These are phyloP conservation scores for Lunularia cruciata DNA, from an alignment of 225 moss, liverwort and hornwort genomes.

Conservation along the genomic window DNA sequence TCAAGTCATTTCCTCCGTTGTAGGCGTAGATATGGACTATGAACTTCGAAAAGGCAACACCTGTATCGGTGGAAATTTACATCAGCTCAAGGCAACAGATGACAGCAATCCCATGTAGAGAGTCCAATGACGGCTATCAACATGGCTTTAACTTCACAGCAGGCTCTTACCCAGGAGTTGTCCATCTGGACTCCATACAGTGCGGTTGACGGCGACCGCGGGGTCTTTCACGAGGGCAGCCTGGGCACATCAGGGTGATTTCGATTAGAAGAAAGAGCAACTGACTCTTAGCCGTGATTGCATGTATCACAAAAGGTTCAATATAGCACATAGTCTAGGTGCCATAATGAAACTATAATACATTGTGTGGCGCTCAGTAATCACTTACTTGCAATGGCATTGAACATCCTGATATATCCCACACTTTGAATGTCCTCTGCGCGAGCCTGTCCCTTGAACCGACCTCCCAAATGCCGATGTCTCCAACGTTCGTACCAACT, in stretches of 20 bases:
- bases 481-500: slow-evolving; percentile 99
- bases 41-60: slow-evolving; percentile 97
- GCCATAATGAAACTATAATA: too few species aligned
- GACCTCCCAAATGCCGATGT: slow-evolving; percentile 97
- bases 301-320: too few species aligned
- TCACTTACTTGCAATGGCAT: slow-evolving; percentile 90
- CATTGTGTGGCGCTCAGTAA: too few species aligned
- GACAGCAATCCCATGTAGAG: not conserved
- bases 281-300: too few species aligned
- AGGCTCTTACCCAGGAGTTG: slow-evolving; percentile 61
- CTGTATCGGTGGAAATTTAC: slow-evolving; percentile 32
- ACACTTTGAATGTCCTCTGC: slow-evolving; percentile 86
- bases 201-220: slow-evolving; percentile 87
- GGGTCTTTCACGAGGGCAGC: slow-evolving; percentile 95
- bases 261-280: not conserved
- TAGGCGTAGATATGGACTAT: slow-evolving; percentile 96
- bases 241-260: slow-evolving; percentile 35
- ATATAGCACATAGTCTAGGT: too few species aligned
- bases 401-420: slow-evolving; percentile 88
- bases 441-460: slow-evolving; percentile 88
- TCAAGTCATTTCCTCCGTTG: slow-evolving; percentile 70
- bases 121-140: too few species aligned
- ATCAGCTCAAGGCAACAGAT: not conserved
- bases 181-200: slow-evolving; percentile 98
- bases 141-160: too few species aligned